Evolutionary conservation across 805 yeast genomes (phyloP).

Genomic region (Suhomyces prunicola): DNA sequence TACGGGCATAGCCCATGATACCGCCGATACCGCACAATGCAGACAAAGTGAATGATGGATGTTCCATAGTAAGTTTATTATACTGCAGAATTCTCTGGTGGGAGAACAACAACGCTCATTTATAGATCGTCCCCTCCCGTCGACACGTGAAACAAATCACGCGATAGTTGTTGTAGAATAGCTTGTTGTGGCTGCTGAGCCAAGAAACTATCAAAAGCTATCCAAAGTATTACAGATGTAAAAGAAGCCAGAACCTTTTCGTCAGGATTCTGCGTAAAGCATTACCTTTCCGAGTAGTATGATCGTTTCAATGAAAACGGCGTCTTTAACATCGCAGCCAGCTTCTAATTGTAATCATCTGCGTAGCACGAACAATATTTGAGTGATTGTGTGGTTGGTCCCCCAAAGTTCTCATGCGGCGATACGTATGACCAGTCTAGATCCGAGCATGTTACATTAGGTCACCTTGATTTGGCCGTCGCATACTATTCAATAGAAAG

Average conservation of each 20-base stretch:
- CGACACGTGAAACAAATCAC: background rate
- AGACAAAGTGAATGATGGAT: slow-evolving; percentile 70
- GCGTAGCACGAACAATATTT: background rate
- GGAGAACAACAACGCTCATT: background rate
- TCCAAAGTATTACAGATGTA: background rate
- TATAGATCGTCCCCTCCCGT: background rate
- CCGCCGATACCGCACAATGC: slow-evolving; percentile 72
- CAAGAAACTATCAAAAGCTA: background rate
- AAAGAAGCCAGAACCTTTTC: background rate
- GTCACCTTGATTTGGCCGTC: background rate
- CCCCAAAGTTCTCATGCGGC: background rate
- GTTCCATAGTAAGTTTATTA: slow-evolving; percentile 49
- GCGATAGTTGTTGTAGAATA: background rate
- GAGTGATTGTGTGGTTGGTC: background rate
- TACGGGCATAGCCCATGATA: slow-evolving; percentile 59
- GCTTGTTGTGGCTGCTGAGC: background rate
- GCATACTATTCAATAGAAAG: background rate
- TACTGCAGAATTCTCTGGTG: background rate
- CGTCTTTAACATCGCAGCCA: background rate
- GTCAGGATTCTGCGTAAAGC: background rate
- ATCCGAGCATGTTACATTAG: background rate
- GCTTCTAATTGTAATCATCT: background rate
- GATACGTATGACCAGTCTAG: background rate
- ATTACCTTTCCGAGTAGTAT: background rate
- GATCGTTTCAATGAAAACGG: background rate